Evolutionary conservation across 371 early-diverging fungal species (phyloP).

Genomic region (Zopfochytrium polystomum): DNA sequence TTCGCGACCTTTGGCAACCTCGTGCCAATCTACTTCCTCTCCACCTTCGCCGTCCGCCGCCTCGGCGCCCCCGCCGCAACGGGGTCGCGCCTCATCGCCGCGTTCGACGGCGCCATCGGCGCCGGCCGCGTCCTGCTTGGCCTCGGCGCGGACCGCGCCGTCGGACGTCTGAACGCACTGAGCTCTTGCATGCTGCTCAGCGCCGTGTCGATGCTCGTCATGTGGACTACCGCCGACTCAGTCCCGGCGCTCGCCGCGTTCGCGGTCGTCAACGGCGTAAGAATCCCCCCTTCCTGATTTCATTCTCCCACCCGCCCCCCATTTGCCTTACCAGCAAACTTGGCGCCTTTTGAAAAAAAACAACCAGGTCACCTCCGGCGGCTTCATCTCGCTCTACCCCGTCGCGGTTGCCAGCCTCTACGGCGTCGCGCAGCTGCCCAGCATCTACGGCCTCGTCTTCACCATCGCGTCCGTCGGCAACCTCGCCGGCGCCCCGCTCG

Average conservation of each 20-base stretch:
- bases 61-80: neutral
- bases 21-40: constrained; percentile 5
- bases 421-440: constrained; percentile 17
- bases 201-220: constrained; percentile 8
- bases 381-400: constrained; percentile 27
- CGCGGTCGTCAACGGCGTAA: constrained; percentile 19
- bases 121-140: constrained; percentile 17
- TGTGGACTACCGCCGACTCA: constrained; percentile 1
- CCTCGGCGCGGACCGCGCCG: constrained; percentile 6
- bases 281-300: neutral
- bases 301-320: neutral
- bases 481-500: constrained; percentile 18
- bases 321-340: neutral
- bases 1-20: constrained; percentile 15
- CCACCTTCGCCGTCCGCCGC: constrained; percentile 5
- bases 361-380: constrained; percentile 20
- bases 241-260: constrained; percentile 3
- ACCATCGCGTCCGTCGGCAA: constrained; percentile 17
- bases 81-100: constrained; percentile 9
- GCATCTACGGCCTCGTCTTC: constrained; percentile 20
- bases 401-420: constrained; percentile 23
- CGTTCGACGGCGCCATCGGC: constrained; percentile 9
- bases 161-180: constrained; percentile 16
- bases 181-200: constrained; percentile 17
- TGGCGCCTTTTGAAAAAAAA: no score